phyloP scores from a whole-genome alignment of 345 rosid genomes.

The Brassica nigra region DNA sequence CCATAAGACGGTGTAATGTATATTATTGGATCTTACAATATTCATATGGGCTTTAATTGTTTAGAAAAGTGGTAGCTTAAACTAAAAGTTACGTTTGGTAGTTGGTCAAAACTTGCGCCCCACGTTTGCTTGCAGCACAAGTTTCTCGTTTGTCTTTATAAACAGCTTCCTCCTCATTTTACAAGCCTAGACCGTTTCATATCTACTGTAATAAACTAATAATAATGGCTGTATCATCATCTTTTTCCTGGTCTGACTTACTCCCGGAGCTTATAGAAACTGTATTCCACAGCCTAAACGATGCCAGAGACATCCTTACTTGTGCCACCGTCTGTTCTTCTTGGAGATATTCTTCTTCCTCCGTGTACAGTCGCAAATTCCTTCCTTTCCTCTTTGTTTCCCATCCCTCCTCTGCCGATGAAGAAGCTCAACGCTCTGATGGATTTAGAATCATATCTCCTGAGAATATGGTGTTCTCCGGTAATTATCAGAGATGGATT shows the following conservation, averaged over 20 bases:
- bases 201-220: neutral
- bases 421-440: neutral
- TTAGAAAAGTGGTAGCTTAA: neutral
- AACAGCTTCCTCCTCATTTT: neutral
- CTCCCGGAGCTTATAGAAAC: slow-evolving; percentile 27
- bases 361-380: slow-evolving; percentile 22
- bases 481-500: slow-evolving; percentile 9
- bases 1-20: slow-evolving; percentile 9
- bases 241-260: slow-evolving; percentile 24
- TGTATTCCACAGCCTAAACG: slow-evolving; percentile 11
- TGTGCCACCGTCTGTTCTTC: slow-evolving; percentile 31
- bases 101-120: neutral
- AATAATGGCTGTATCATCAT: slow-evolving; percentile 2
- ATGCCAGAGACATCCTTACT: slow-evolving; percentile 8
- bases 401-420: neutral
- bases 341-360: slow-evolving; percentile 26
- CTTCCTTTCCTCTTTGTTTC: slow-evolving; percentile 26
- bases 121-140: neutral
- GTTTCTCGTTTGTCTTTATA: neutral
- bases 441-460: neutral
- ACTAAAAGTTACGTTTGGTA: neutral
- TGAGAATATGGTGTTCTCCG: neutral
- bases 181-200: neutral
- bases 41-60: neutral
- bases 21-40: slow-evolving; percentile 24